These are phyloP conservation scores for Aurifilum marmelostoma DNA, from an alignment of 2,329 filamentous ascomycete species.

Conservation along the genomic window DNA sequence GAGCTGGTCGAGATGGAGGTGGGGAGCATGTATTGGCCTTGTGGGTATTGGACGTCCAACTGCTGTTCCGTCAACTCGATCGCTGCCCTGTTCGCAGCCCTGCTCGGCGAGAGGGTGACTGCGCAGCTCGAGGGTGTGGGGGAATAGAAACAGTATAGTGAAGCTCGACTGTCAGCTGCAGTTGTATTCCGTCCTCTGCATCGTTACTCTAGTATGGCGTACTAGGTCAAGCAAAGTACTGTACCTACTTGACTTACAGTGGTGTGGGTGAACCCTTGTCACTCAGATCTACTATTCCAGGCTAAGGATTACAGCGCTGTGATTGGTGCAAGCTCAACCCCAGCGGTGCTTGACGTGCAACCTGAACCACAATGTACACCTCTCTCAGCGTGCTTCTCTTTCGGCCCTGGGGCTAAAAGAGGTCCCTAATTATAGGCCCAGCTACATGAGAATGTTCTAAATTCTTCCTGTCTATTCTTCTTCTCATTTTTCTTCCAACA, in stretches of 20 bases:
- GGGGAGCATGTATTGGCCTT: conserved; percentile 3
- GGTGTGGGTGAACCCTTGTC: conserved; percentile 15
- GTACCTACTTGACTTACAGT: neutral
- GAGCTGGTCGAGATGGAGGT: conserved; percentile 1
- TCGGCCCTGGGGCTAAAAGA: neutral
- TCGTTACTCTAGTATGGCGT: neutral
- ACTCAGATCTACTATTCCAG: neutral
- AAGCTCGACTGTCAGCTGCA: conserved; percentile 27
- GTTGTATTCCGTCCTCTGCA: neutral
- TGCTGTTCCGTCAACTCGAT: conserved; percentile 12
- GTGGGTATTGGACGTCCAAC: neutral
- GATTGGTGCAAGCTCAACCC: conserved; percentile 6
- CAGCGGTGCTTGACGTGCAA: neutral
- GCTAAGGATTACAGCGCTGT: conserved; percentile 5
- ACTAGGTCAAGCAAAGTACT: neutral
- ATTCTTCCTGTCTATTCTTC: conserved; percentile 3
- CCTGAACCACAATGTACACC: neutral
- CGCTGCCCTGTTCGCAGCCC: conserved; percentile 20
- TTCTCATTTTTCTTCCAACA: neutral
- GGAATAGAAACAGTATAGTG: conserved; percentile 16
- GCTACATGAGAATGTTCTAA: neutral
- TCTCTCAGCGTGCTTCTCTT: no score
- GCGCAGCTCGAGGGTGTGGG: conserved; percentile 14
- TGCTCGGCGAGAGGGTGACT: conserved; percentile 19
- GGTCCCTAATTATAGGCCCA: neutral